Percentiles rank a stretch among this genome's conserved stretches.
Evolutionary conservation across 371 early-diverging fungal species (phyloP).

Genomic region (Conidiobolus incongruus): DNA sequence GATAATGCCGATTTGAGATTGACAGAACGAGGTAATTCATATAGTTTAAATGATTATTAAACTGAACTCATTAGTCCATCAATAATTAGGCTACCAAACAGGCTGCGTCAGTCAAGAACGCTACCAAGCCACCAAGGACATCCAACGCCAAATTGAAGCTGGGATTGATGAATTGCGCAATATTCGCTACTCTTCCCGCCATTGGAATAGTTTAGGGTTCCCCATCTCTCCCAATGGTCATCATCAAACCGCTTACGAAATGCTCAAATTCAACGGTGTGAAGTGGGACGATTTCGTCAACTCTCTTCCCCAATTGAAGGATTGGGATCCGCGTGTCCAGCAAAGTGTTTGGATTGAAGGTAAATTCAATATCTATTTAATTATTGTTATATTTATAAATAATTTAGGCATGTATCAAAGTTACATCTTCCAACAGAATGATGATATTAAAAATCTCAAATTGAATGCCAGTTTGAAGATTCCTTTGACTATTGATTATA

Average conservation of each 20-base stretch:
- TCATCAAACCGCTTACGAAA: slow-evolving; percentile 20
- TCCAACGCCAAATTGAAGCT: slow-evolving; percentile 11
- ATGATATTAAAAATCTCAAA: slow-evolving; percentile 33
- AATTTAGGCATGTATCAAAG: slow-evolving; percentile 34
- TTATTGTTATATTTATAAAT: background rate
- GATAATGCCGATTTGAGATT: slow-evolving; percentile 66
- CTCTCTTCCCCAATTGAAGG: slow-evolving; percentile 17
- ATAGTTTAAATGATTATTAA: background rate
- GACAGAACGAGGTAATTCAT: slow-evolving; percentile 28
- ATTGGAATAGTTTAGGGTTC: slow-evolving; percentile 24
- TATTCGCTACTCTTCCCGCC: slow-evolving; percentile 16
- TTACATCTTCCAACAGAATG: slow-evolving; percentile 37
- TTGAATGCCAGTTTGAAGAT: slow-evolving; percentile 16
- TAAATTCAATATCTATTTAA: slow-evolving; percentile 2
- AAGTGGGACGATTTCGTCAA: slow-evolving; percentile 17
- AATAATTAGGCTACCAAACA: slow-evolving; percentile 17
- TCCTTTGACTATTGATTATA: no score
- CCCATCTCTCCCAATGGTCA: slow-evolving; percentile 14
- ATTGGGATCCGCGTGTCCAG: slow-evolving; percentile 15
- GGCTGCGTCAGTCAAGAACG: slow-evolving; percentile 23
- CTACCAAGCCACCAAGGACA: slow-evolving; percentile 15
- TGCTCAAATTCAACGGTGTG: slow-evolving; percentile 20
- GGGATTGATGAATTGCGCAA: slow-evolving; percentile 17
- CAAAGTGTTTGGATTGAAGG: slow-evolving; percentile 29
- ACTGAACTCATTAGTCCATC: background rate